Evolutionary conservation across 148 eudicot genomes (phyloP), one percentile per base, ranked within the genome.

Genomic region (Drosera capensis): DNA sequence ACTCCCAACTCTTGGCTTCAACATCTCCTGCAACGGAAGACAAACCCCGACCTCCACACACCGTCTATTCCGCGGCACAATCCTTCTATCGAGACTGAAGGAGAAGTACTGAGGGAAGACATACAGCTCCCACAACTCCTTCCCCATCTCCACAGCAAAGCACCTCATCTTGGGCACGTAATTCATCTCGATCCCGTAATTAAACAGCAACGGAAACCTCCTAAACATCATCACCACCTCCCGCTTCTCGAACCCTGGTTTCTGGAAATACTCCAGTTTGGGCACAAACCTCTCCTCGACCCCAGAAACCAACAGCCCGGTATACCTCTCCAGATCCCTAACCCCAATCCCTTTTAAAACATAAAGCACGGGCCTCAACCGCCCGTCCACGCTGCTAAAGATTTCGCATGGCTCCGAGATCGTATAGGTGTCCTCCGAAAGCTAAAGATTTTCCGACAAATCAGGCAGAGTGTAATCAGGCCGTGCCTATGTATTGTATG

Each of bases 31-130:
- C 60, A 88, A 58, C 2, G 92, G 72, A 13, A 83, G 68, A 62
- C 63, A 77, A 19, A 88, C 86, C 7, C 94, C 83, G 24, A 55
- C 71, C 38, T 83, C 90, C 1, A 80, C 64, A 59, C 97, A 88
- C 21, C 31, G 40, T 8, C 60, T 60, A 49, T 88, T 92, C 49
- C 97, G 67, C 13, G 73, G 79, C 52, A 80, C 83, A 43, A 88
- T 83, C 77, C 97, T 73, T 43, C 64, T 71, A 23, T 83, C 97
- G 63, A 88, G 71, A 51, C 97, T 78, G 65, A 77, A 88, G 1
- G 97, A 88, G 56, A 88, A 88, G 37, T 83, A 88, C 23, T 88
- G 97, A 0, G 97, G 97, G 58, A 80, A 88, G 12, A 55, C 81
- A 58, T 65, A 73, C 60, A 88, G 34, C 48, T 88, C 96, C 68